Base-by-base conservation (phyloP, 805 yeast species). In the Lachancea waltii region DNA sequence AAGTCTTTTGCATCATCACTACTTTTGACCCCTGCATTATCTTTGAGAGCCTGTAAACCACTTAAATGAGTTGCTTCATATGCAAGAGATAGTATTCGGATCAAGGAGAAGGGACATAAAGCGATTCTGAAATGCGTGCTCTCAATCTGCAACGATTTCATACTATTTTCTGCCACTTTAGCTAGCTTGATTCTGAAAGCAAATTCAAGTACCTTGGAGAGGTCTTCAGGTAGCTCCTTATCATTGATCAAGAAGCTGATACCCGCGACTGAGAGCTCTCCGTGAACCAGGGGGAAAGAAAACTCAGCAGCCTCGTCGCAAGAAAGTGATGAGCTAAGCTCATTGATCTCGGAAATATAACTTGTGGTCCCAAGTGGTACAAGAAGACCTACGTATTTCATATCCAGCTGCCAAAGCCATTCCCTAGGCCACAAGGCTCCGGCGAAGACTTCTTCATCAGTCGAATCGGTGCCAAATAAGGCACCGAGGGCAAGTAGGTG, bases 51-150 rank as follows among this genome's bases (percentile, higher is more conserved):
- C 4, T 17, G 15, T 10, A 10, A 19, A 4, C 30, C 23, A 15
- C 21, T 15, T 4, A 38, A 16, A 13, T 19, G 25, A 7, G 37
- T 14, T 3, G 23, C 46, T 11, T 53, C 58, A 36, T 69, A 69
- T 3, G 53, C 40, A 17, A 68, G 43, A 44, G 64, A 62, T 3
- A 73, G 36, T 1, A 71, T 28, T 32, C 64, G 63, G 6, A 71
- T 62, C 5, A 77, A 43, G 0, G 73, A 64, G 7, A 64, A 62
- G 0, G 85, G 77, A 36, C 77, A 75, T 24, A 81, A 52, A 42
- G 78, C 73, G 3, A 80, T 46, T 29, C 87, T 67, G 36, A 76
- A 75, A 49, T 72, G 72, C 4, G 75, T 69, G 3, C 85, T 77
- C 36, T 71, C 77, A 1, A 81, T 53, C 43, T 78, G 80, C 3